Conservation (phyloP, 2,329 filamentous ascomycete species). For the Phyllosticta citrichinensis region DNA sequence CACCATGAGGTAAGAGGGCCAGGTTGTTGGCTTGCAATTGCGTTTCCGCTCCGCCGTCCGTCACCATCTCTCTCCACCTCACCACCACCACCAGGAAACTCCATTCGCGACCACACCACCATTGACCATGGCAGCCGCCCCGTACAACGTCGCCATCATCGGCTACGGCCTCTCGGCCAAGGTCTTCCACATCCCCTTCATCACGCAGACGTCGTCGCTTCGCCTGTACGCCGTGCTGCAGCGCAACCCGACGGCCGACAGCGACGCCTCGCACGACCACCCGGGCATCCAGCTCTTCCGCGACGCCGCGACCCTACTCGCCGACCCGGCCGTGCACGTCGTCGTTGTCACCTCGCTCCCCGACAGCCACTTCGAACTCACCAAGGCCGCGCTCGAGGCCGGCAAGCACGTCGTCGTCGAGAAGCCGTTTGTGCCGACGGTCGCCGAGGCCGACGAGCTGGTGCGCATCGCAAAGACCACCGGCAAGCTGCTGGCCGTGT, state of each 20-base stretch:
- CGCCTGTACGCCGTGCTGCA: constrained; percentile 68
- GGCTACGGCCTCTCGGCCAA: constrained; percentile 60
- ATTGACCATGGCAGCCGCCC: neutral
- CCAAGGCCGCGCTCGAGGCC: constrained; percentile 53
- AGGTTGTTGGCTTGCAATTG: neutral
- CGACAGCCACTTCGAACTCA: constrained; percentile 57
- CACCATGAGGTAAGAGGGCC: neutral
- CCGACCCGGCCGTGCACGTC: constrained; percentile 56
- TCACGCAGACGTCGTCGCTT: constrained; percentile 46
- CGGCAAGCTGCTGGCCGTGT: constrained; percentile 36
- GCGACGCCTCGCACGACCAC: constrained; percentile 61
- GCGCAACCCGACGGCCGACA: constrained; percentile 52
- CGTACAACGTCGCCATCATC: constrained; percentile 45
- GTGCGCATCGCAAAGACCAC: constrained; percentile 29
- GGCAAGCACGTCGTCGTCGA: constrained; percentile 74
- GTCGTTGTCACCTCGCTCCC: constrained; percentile 64
- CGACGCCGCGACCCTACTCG: constrained; percentile 51
- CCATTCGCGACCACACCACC: neutral
- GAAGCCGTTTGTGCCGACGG: constrained; percentile 71
- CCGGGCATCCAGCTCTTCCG: constrained; percentile 56
- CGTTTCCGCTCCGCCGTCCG: too few species aligned
- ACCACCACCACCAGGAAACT: neutral
- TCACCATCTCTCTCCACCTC: neutral
- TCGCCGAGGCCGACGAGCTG: constrained; percentile 56
- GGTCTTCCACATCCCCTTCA: constrained; percentile 75